Base-by-base conservation (phyloP, 345 rosid genomes). In the Rhizophora mangle region DNA sequence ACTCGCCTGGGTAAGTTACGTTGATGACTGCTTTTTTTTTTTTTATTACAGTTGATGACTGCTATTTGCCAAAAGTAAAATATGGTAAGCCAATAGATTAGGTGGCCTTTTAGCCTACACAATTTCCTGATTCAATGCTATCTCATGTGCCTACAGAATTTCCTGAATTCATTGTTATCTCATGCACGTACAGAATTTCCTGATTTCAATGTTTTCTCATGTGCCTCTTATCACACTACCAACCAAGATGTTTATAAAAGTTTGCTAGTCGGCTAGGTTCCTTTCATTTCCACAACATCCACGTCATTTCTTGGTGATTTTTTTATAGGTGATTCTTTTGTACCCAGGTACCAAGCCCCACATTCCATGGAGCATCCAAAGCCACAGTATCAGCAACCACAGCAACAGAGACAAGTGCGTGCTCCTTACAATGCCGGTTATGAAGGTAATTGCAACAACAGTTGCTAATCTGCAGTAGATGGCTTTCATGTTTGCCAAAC, bases 271-370 rank as follows among this genome's bases (percentile, higher is more conserved):
- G 18, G 51, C 31, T 22, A 21, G 3, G 22, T 55, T 37, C 51
- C 8, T 24, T 6, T 22, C 37, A 8, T 2, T 22, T 21, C 19
- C 11, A 30, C 61, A 54, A 43, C 15, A 26, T 29, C 31, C 31
- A 15, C 58, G 18, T 32, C 30, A 67, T 36, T 8, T 58, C 51
- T 47, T 55, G 3, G 15, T 49, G 31, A 13, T 24, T 8, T 24
- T 21, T 63, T 16, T 65, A 72, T 73, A 54, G 56, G 54, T 56
- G 60, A 24, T 8, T 56, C 18, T 21, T 62, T n/a, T 64, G 52
- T 64, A 29, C 32, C 39, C 72, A 95, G 99, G 81, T 92, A 92
- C 72, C 99, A 95, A 83, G 89, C 96, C 72, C 99, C 99, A 56
- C 67, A 63, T 32, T 64, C 67, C 67, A 56, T 46, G 26, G 89